Evolutionary conservation across 345 rosid species (phyloP).

Genomic region (Moricandia moricandioides): DNA sequence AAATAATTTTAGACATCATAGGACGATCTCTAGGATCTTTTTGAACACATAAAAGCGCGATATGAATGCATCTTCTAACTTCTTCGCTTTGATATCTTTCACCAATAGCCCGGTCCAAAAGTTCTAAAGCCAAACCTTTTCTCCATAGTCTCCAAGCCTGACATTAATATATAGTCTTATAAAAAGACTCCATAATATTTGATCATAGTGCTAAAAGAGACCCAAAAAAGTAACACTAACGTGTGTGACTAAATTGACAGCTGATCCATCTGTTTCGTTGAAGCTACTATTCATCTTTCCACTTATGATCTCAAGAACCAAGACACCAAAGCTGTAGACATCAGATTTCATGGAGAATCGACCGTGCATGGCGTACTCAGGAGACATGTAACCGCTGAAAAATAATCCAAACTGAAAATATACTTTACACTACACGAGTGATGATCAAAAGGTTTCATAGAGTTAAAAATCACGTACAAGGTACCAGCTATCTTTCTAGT

Average conservation of each 20-base stretch:
- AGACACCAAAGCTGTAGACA: slow-evolving; percentile 39
- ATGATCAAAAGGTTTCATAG: not conserved
- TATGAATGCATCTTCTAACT: slow-evolving; percentile 6
- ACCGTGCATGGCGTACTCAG: slow-evolving; percentile 34
- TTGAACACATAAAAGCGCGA: slow-evolving; percentile 33
- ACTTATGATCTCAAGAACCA: slow-evolving; percentile 36
- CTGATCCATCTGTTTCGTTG: not conserved
- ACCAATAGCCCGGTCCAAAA: not conserved
- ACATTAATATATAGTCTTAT: not conserved
- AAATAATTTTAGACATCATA: slow-evolving; percentile 17
- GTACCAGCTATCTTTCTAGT: slow-evolving; percentile 24
- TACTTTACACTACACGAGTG: not conserved
- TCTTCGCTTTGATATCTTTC: not conserved
- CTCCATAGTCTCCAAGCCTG: not conserved
- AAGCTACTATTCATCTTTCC: slow-evolving; percentile 36
- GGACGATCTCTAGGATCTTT: slow-evolving; percentile 23
- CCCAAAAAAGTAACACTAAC: not conserved
- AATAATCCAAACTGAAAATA: not conserved
- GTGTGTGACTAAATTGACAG: slow-evolving; percentile 6
- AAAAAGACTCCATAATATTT: not conserved
- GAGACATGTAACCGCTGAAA: slow-evolving; percentile 42
- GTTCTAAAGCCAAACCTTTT: not conserved
- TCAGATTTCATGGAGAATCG: slow-evolving; percentile 36
- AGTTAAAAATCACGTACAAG: not conserved
- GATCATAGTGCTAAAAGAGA: not conserved